These are phyloP conservation scores for Kwoniella newhampshirensis DNA, from an alignment of 768 basidiomycete species.

Conservation along the genomic window DNA sequence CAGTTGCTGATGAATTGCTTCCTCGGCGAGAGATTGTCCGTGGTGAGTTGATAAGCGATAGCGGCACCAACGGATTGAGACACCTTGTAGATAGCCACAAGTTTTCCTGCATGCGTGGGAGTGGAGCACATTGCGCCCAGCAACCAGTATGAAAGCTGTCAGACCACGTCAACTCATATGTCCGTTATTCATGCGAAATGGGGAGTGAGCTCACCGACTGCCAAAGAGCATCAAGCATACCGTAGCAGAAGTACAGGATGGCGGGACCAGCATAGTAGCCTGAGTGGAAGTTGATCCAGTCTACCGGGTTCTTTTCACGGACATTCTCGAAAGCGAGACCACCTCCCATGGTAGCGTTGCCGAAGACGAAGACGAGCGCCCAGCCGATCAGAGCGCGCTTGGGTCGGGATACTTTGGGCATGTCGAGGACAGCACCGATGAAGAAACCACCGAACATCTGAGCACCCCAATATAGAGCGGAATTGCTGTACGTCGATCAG, in stretches of 20 bases:
- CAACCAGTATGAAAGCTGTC: conserved; percentile 3
- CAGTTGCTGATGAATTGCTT: conserved; percentile 12
- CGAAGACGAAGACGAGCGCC: conserved; percentile 1
- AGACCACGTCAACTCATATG: not conserved
- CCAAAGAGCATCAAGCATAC: conserved; percentile 11
- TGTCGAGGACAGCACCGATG: conserved; percentile 3
- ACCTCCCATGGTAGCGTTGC: conserved; percentile 9
- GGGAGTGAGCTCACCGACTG: not conserved
- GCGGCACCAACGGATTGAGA: conserved; percentile 8
- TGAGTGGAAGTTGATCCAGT: conserved; percentile 2
- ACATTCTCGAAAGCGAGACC: conserved; percentile 11
- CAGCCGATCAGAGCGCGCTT: conserved; percentile 12
- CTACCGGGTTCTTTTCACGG: not conserved
- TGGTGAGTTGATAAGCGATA: conserved; percentile 10
- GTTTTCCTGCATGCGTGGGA: conserved; percentile 1
- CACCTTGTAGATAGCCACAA: conserved; percentile 11
- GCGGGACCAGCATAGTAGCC: not conserved
- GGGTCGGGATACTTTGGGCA: conserved; percentile 3
- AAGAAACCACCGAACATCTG: conserved; percentile 11
- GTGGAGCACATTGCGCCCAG: conserved; percentile 13
- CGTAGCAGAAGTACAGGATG: conserved; percentile 13
- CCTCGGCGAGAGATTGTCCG: conserved; percentile 2
- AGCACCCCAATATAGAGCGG: conserved; percentile 13
- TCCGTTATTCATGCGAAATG: not conserved
- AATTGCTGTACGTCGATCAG: conserved; percentile 13